Evolutionary conservation across 2,329 filamentous ascomycete genomes (phyloP).

Genomic region (Penicillium sp.): DNA sequence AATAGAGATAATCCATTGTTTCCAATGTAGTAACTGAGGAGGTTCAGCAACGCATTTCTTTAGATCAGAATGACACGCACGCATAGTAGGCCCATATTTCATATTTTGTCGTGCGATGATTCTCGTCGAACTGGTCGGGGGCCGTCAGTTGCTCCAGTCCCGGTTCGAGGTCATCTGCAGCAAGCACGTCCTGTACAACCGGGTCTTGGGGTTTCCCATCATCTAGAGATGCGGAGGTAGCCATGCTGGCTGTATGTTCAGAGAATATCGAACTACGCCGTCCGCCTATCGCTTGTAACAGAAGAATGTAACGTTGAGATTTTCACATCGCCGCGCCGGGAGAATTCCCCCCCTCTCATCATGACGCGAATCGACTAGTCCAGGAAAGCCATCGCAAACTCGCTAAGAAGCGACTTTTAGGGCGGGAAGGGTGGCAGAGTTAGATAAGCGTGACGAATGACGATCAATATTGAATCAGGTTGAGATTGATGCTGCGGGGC

Average conservation of each 20-base stretch:
- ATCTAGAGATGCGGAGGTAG: background rate
- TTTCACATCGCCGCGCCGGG: background rate
- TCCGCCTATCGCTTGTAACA: background rate
- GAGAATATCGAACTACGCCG: background rate
- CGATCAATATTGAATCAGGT: background rate
- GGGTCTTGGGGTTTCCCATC: constrained; percentile 9
- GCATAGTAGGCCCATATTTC: constrained; percentile 65
- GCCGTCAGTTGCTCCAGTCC: constrained; percentile 48
- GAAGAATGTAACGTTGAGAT: background rate
- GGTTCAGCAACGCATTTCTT: constrained; percentile 20
- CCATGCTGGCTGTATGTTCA: background rate
- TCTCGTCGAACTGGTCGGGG: constrained; percentile 60
- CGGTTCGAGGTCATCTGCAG: background rate
- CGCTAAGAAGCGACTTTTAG: constrained; percentile 6
- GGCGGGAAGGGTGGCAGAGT: background rate
- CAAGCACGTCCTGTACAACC: background rate
- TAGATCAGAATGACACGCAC: constrained; percentile 34
- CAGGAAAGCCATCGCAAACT: background rate
- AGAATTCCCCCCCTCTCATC: background rate
- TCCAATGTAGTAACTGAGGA: constrained; percentile 64
- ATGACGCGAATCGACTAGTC: constrained; percentile 4
- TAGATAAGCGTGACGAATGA: background rate
- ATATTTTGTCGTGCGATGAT: constrained; percentile 55
- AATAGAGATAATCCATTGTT: constrained; percentile 68
- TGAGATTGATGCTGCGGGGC: background rate